Percentiles rank a stretch among this genome's conserved stretches.
Evolutionary conservation across 1,284 basidiomycete genomes (phyloP).

Genomic region (Moesziomyces parantarcticus): DNA sequence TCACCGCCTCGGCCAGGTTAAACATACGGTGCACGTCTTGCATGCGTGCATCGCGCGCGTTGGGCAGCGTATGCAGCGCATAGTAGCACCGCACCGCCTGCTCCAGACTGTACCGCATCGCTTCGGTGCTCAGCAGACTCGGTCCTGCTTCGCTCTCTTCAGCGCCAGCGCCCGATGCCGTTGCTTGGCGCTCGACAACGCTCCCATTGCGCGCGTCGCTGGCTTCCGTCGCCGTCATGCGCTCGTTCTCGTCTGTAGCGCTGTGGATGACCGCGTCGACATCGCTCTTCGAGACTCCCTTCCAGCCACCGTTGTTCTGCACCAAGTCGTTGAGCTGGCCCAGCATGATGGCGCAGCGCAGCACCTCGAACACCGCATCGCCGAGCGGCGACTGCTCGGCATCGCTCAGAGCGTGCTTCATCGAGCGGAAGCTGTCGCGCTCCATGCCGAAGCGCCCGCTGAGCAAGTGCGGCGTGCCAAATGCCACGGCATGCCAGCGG

Average conservation of each 20-base stretch:
- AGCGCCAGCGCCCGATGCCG: conserved; percentile 4
- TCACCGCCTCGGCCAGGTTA: conserved; percentile 26
- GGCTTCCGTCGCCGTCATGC: conserved; percentile 4
- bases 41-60: conserved; percentile 21
- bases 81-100: conserved; percentile 34
- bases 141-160: neutral
- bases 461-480: conserved; percentile 43
- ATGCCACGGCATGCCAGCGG: conserved; percentile 51
- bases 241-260: conserved; percentile 29
- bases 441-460: conserved; percentile 44
- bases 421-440: conserved; percentile 31
- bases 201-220: neutral
- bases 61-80: conserved; percentile 38
- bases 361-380: conserved; percentile 37
- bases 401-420: conserved; percentile 41
- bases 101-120: conserved; percentile 38
- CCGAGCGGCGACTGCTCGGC: conserved; percentile 29
- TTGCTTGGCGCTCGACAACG: neutral
- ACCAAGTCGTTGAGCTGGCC: conserved; percentile 46
- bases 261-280: conserved; percentile 47
- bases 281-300: conserved; percentile 37
- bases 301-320: conserved; percentile 46
- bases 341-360: conserved; percentile 45
- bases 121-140: conserved; percentile 17
- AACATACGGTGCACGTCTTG: conserved; percentile 35